Conservation (phyloP, 106 monocot genomes). For the Allium fistulosum region DNA sequence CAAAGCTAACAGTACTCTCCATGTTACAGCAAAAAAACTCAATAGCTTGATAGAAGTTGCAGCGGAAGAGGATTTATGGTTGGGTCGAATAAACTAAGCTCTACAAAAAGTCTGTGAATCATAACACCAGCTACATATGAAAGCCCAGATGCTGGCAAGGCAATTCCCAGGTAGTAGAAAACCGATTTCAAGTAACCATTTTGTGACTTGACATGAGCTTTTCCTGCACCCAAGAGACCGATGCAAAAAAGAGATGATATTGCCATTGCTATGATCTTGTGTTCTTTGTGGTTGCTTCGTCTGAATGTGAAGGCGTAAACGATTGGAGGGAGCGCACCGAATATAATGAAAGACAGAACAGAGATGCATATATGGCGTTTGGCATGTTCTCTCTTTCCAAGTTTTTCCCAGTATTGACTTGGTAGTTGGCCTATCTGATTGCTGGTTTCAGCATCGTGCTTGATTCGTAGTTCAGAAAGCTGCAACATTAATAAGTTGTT, state of each 20-base stretch:
- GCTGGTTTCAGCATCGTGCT: conserved; percentile 9
- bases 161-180: conserved; percentile 30
- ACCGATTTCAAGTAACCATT: conserved; percentile 38
- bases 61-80: neutral
- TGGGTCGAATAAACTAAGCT: conserved; percentile 23
- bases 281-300: conserved; percentile 44
- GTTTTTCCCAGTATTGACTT: conserved; percentile 47
- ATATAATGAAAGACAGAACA: conserved; percentile 51
- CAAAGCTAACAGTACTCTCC: no score
- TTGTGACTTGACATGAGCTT: conserved; percentile 46
- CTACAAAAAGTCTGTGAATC: conserved; percentile 22
- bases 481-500: conserved; percentile 3
- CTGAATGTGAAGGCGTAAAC: conserved; percentile 64
- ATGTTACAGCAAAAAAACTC: no score
- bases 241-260: conserved; percentile 44
- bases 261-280: conserved; percentile 61
- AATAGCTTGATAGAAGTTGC: conserved; percentile 10
- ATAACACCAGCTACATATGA: conserved; percentile 43
- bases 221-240: conserved; percentile 50
- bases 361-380: conserved; percentile 39
- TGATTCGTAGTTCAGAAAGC: conserved; percentile 45
- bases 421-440: neutral
- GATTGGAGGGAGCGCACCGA: conserved; percentile 54
- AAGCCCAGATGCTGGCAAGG: conserved; percentile 27
- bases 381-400: conserved; percentile 53